Conservation (phyloP, 257 asterid genomes). For the Nicotiana otophora region DNA sequence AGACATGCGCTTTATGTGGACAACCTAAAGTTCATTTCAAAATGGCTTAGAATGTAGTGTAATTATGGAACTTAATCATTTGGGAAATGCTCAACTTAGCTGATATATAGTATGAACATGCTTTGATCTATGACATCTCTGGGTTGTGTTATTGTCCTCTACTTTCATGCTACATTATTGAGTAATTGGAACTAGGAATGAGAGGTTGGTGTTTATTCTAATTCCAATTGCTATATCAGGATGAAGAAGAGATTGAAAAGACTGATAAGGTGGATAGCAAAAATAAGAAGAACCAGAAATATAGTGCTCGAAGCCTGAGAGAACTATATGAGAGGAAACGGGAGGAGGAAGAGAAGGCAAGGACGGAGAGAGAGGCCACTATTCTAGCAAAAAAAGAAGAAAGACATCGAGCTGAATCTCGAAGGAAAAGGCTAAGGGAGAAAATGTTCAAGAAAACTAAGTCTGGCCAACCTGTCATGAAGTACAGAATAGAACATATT, state of each 20-base stretch:
- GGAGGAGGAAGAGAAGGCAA: slow-evolving; percentile 56
- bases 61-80: not conserved
- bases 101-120: not conserved
- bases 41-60: not conserved
- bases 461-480: slow-evolving; percentile 94
- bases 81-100: not conserved
- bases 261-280: slow-evolving; percentile 11
- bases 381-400: slow-evolving; percentile 48
- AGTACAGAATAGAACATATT: slow-evolving; percentile 85
- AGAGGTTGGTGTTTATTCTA: not conserved
- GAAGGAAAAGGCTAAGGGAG: slow-evolving; percentile 55
- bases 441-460: slow-evolving; percentile 88
- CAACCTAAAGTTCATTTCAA: not conserved
- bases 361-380: slow-evolving; percentile 57
- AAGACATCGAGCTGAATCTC: slow-evolving; percentile 48
- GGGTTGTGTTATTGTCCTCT: not conserved
- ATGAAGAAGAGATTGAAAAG: slow-evolving; percentile 20
- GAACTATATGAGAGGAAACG: slow-evolving; percentile 58
- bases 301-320: slow-evolving; percentile 28
- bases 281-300: slow-evolving; percentile 33
- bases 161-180: not conserved
- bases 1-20: not conserved
- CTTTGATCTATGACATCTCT: not conserved
- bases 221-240: slow-evolving; percentile 26
- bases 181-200: not conserved